These are phyloP conservation scores for Penicillium flavigenum DNA, from an alignment of 495 filamentous ascomycete genomes.

Conservation along the genomic window DNA sequence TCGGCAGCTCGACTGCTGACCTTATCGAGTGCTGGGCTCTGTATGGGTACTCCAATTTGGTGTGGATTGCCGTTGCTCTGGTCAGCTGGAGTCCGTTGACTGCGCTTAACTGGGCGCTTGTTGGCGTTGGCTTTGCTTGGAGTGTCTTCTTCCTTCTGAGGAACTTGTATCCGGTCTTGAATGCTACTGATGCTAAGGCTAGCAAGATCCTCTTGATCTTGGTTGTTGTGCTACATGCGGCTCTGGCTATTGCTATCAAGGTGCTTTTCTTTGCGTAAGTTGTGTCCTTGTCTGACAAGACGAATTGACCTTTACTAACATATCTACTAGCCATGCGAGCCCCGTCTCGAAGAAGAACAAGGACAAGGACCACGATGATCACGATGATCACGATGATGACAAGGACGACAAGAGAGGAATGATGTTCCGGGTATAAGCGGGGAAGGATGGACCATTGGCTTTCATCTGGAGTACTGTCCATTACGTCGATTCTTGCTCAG, in stretches of 20 bases:
- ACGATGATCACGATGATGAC: constrained; percentile 30
- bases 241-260: constrained; percentile 88
- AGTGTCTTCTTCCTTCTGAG: constrained; percentile 84
- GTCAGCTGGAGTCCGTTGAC: constrained; percentile 83
- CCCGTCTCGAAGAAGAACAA: constrained; percentile 57
- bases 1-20: constrained; percentile 75
- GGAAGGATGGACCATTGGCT: constrained; percentile 1
- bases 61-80: constrained; percentile 94
- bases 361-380: constrained; percentile 25
- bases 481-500: constrained; percentile 24
- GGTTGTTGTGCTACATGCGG: constrained; percentile 82
- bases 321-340: constrained; percentile 56
- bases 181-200: constrained; percentile 86
- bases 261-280: constrained; percentile 87
- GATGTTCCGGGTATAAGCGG: constrained; percentile 29
- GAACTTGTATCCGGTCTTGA: constrained; percentile 91
- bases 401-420: constrained; percentile 36
- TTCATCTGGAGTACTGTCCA: constrained; percentile 8
- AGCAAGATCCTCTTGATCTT: constrained; percentile 83
- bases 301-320: constrained; percentile 14
- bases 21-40: constrained; percentile 90
- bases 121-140: constrained; percentile 82
- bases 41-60: constrained; percentile 92
- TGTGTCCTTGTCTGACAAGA: neutral
- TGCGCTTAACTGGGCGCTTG: constrained; percentile 90